A percentile compares a stretch with the other conserved stretches of the same genome.
Conservation (phyloP, 2,329 filamentous ascomycete genomes). For the Arthroderma uncinatum region DNA sequence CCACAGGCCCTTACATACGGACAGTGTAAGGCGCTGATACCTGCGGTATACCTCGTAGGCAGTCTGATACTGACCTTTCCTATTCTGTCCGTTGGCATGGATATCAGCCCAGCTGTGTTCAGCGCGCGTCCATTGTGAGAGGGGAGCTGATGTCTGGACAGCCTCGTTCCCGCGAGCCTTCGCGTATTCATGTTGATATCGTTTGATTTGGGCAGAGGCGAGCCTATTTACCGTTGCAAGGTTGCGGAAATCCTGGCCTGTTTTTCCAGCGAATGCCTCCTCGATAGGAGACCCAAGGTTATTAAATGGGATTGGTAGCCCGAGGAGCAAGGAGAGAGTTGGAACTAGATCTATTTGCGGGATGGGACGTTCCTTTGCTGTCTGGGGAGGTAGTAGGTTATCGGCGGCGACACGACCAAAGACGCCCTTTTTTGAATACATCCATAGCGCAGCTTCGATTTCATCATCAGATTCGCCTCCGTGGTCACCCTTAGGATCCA, state of each 20-base stretch:
- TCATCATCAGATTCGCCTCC: slow-evolving; percentile 98
- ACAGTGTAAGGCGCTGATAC: slow-evolving; percentile 70
- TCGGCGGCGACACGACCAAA: slow-evolving; percentile 67
- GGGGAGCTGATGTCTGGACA: slow-evolving; percentile 44
- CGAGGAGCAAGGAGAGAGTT: slow-evolving; percentile 75
- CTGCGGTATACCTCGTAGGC: slow-evolving; percentile 50
- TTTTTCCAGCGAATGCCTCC: slow-evolving; percentile 70
- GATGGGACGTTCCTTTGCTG: slow-evolving; percentile 62
- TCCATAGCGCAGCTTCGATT: slow-evolving; percentile 88
- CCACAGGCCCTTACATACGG: slow-evolving; percentile 75
- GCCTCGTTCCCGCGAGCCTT: slow-evolving; percentile 57
- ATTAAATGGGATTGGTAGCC: slow-evolving; percentile 90
- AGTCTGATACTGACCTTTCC: slow-evolving; percentile 29
- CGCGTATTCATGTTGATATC: slow-evolving; percentile 79
- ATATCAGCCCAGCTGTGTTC: slow-evolving; percentile 43
- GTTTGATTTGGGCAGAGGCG: slow-evolving; percentile 72
- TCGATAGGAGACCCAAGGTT: slow-evolving; percentile 88
- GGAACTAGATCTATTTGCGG: slow-evolving; percentile 91
- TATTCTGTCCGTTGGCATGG: slow-evolving; percentile 30
- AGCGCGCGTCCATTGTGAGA: slow-evolving; percentile 50
- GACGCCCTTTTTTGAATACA: slow-evolving; percentile 81
- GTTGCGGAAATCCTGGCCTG: slow-evolving; percentile 56
- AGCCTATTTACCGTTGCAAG: slow-evolving; percentile 66
- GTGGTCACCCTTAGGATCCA: slow-evolving; percentile 95
- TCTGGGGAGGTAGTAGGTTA: slow-evolving; percentile 46